phyloP scores from a whole-genome alignment of 1,284 basidiomycete species.

The Ganoderma meredithae region DNA sequence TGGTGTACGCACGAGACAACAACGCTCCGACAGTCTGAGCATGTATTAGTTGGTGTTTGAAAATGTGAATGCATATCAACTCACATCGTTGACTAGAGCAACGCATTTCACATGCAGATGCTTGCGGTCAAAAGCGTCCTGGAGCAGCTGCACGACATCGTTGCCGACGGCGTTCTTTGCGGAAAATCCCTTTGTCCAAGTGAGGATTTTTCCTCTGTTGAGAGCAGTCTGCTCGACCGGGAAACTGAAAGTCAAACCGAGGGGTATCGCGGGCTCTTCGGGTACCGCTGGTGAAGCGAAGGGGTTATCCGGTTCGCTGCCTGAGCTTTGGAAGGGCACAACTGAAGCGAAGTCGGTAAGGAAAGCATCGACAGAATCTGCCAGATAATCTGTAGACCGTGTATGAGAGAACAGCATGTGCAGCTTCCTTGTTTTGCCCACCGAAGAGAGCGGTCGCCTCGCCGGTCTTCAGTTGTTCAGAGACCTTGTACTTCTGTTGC shows the following conservation, averaged over 20 bases:
- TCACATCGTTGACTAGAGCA: conserved; percentile 95
- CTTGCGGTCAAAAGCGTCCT: conserved; percentile 93
- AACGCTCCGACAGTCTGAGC: conserved; percentile 92
- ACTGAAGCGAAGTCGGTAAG: conserved; percentile 64
- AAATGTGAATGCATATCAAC: neutral
- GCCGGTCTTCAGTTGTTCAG: conserved; percentile 89
- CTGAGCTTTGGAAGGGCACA: conserved; percentile 45
- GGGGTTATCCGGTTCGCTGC: conserved; percentile 32
- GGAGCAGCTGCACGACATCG: conserved; percentile 92
- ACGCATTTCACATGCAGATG: conserved; percentile 94
- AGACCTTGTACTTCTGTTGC: conserved; percentile 95
- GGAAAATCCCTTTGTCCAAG: conserved; percentile 97
- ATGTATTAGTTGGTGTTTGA: conserved; percentile 9
- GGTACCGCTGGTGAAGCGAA: conserved; percentile 26
- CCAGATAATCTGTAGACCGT: conserved; percentile 82
- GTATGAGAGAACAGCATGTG: neutral
- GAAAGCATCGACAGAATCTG: conserved; percentile 94
- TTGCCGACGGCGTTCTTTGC: conserved; percentile 92
- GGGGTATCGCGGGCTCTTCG: conserved; percentile 56
- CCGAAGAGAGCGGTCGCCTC: conserved; percentile 86
- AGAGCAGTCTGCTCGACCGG: conserved; percentile 97
- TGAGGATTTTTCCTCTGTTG: conserved; percentile 87
- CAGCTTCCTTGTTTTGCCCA: conserved; percentile 45
- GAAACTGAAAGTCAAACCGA: conserved; percentile 96
- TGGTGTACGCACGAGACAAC: conserved; percentile 90